Conservation (phyloP, 306 rosid species). For the Prunus armeniaca region DNA sequence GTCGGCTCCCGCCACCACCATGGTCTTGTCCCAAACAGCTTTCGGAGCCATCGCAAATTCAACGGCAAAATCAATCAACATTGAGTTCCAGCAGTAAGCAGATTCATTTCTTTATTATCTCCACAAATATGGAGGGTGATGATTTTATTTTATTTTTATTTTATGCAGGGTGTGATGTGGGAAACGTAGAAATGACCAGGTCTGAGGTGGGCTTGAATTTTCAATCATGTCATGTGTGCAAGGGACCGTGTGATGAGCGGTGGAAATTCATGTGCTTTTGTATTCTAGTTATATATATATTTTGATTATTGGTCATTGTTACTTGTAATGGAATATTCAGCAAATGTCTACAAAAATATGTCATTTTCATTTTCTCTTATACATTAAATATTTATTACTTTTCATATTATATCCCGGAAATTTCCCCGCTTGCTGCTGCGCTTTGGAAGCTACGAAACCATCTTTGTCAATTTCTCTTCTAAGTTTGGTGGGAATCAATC, state of each 20-base stretch:
- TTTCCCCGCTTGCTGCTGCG: background rate
- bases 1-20: conserved; percentile 33
- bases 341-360: background rate
- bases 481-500: background rate
- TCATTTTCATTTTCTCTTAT: background rate
- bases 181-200: background rate
- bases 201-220: background rate
- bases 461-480: background rate
- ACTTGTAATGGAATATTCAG: background rate
- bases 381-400: background rate
- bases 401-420: background rate
- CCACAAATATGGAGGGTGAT: background rate
- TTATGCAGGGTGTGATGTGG: conserved; percentile 10
- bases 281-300: background rate
- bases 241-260: background rate
- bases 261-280: background rate
- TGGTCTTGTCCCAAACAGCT: conserved; percentile 57
- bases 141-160: background rate
- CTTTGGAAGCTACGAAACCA: background rate
- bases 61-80: conserved; percentile 34
- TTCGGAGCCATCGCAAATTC: conserved; percentile 49
- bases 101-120: background rate
- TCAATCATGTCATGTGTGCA: background rate
- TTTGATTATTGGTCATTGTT: background rate
- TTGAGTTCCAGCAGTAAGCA: conserved; percentile 72